Percentiles rank a stretch among this genome's conserved stretches.
Conservation (phyloP, 164 flowering plant species). For the Stephania japonica region DNA sequence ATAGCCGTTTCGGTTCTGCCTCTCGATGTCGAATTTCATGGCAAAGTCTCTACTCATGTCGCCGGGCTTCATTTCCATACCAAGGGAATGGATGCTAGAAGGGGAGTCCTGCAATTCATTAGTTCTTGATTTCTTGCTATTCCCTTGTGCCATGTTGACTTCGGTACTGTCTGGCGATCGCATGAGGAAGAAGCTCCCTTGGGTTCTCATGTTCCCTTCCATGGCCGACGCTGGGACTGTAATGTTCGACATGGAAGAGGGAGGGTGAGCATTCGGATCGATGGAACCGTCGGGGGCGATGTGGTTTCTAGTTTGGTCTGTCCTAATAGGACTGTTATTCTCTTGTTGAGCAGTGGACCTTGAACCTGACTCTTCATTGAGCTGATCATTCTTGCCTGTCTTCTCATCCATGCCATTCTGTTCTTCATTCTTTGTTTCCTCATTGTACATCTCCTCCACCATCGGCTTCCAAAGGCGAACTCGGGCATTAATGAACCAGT, state of each 20-base stretch:
- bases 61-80: slow-evolving; percentile 37
- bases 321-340: slow-evolving; percentile 22
- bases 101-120: slow-evolving; percentile 36
- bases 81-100: slow-evolving; percentile 30
- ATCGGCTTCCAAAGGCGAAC: slow-evolving; percentile 99
- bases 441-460: slow-evolving; percentile 98
- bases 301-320: slow-evolving; percentile 25
- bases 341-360: slow-evolving; percentile 32
- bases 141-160: slow-evolving; percentile 40
- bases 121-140: slow-evolving; percentile 56
- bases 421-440: slow-evolving; percentile 75
- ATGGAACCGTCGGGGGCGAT: slow-evolving; percentile 29
- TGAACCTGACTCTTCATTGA: slow-evolving; percentile 41
- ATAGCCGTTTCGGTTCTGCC: slow-evolving; percentile 54
- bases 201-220: slow-evolving; percentile 27
- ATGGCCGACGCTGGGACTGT: slow-evolving; percentile 32
- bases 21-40: slow-evolving; percentile 47
- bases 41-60: slow-evolving; percentile 30
- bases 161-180: slow-evolving; percentile 48
- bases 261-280: slow-evolving; percentile 22
- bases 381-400: slow-evolving; percentile 35
- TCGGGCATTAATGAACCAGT: slow-evolving; percentile 98
- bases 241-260: slow-evolving; percentile 26
- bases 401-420: slow-evolving; percentile 47
- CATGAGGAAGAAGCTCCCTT: slow-evolving; percentile 52